phyloP scores from a whole-genome alignment of 768 basidiomycete species.

The Russula dissimulans region DNA sequence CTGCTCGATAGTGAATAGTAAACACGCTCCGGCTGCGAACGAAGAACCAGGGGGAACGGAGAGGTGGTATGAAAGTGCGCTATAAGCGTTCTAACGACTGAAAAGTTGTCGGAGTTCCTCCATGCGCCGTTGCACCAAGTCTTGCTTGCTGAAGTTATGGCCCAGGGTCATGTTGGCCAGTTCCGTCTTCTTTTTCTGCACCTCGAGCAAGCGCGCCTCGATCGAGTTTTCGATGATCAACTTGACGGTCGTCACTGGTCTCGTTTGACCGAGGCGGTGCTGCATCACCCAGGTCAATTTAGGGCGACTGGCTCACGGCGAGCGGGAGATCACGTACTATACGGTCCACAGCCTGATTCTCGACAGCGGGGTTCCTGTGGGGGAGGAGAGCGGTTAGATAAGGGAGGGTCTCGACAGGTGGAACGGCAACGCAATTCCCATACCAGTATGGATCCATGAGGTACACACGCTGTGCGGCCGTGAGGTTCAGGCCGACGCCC shows the following conservation, averaged over 20 bases:
- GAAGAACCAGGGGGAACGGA: not conserved
- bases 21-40: not conserved
- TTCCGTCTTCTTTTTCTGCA: conserved; percentile 91
- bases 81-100: conserved; percentile 27
- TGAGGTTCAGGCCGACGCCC: conserved; percentile 93
- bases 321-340: conserved; percentile 50
- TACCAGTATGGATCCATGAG: conserved; percentile 97
- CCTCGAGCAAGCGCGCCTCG: conserved; percentile 84
- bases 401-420: not conserved
- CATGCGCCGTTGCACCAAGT: conserved; percentile 77
- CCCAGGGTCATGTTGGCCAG: conserved; percentile 92
- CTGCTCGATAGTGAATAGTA: not conserved
- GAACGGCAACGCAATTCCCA: conserved; percentile 7
- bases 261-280: conserved; percentile 94
- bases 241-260: conserved; percentile 85
- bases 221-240: conserved; percentile 92
- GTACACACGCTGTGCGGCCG: conserved; percentile 88
- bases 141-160: conserved; percentile 77
- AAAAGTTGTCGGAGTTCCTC: conserved; percentile 81
- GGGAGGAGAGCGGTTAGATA: not conserved
- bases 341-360: conserved; percentile 96
- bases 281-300: conserved; percentile 25
- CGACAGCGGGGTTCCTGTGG: conserved; percentile 87
- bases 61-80: not conserved
- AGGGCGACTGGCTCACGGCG: not conserved